Evolutionary conservation across 2,329 filamentous ascomycete genomes (phyloP).

Genomic region (Emericellopsis cladophorae): DNA sequence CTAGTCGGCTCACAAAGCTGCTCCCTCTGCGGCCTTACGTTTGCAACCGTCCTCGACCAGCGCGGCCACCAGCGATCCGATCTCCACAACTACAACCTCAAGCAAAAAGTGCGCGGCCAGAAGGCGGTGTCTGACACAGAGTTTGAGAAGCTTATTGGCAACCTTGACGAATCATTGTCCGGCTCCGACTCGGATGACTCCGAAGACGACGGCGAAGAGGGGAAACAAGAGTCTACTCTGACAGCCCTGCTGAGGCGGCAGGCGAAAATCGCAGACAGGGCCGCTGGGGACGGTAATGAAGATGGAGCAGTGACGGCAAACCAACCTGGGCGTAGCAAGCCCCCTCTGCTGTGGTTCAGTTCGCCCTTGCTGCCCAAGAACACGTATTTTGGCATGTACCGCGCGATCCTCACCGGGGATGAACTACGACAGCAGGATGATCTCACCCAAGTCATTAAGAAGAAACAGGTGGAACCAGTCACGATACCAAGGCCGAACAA

Average conservation of each 20-base stretch:
- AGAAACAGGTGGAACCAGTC: constrained; percentile 63
- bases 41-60: constrained; percentile 66
- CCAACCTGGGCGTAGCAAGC: constrained; percentile 43
- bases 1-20: constrained; percentile 61
- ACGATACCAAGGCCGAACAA: constrained; percentile 38
- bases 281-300: constrained; percentile 31
- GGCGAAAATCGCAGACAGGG: constrained; percentile 53
- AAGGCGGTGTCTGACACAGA: constrained; percentile 64
- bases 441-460: constrained; percentile 55
- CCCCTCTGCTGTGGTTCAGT: constrained; percentile 75
- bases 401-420: constrained; percentile 60
- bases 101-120: constrained; percentile 70
- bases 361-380: constrained; percentile 65
- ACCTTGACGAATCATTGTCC: constrained; percentile 84
- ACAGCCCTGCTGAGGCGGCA: constrained; percentile 72
- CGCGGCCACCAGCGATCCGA: constrained; percentile 80
- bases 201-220: constrained; percentile 59
- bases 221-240: constrained; percentile 58
- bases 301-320: constrained; percentile 11
- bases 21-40: constrained; percentile 63
- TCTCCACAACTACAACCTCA: constrained; percentile 87
- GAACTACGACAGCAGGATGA: constrained; percentile 50
- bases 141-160: constrained; percentile 75
- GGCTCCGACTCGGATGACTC: constrained; percentile 68
- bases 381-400: constrained; percentile 74